Base-by-base conservation (phyloP, 2,329 filamentous ascomycete species). In the Botryotinia convoluta region DNA sequence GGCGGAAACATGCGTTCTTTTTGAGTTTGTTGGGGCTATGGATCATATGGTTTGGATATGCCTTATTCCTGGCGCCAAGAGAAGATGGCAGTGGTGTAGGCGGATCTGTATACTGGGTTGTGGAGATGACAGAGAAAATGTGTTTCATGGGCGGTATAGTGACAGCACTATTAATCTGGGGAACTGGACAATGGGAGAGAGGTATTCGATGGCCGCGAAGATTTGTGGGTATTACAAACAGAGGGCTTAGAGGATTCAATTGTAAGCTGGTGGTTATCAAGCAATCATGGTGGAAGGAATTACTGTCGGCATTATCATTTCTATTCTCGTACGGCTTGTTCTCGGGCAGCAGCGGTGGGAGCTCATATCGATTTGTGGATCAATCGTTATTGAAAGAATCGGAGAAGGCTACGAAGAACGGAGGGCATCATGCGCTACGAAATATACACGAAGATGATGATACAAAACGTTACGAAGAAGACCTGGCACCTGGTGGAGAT, bases 51-150 rank as follows among this genome's bases (percentile, higher is more conserved):
- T 98, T 98, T 83, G 90, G 90, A 76, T 98, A 98, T 83, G 92
- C 93, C 18, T 88, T 98, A 67, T 98, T 97, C 85, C 88, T 98
- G 77, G 92, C 94, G n/a, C 95, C 95, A n/a, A 90, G 95, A 77
- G 95, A 98, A 82, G 95, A 98, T 85, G 95, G 95, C 77, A 90
- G 89, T 77, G 95, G 95, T 54, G 90, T 97, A 9, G 96, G 96
- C 70, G 95, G 96, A 45, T 95, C 92, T 22, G 94, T 97, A 71
- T 99, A 99, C 86, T 98, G 95, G 95, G 91, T 97, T 42, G 89
- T 98, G 5, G 95, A 98, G 80, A 93, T 93, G 81, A 89, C 89
- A 12, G 93, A 98, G 84, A 97, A 96, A 82, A 89, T 99, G 71
- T 95, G 93, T 79, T 92, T 98, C 80, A 93, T 97, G 83, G 94